These are phyloP conservation scores for Cystobasidium slooffiae DNA, from an alignment of 1,284 basidiomycete genomes.

Conservation along the genomic window DNA sequence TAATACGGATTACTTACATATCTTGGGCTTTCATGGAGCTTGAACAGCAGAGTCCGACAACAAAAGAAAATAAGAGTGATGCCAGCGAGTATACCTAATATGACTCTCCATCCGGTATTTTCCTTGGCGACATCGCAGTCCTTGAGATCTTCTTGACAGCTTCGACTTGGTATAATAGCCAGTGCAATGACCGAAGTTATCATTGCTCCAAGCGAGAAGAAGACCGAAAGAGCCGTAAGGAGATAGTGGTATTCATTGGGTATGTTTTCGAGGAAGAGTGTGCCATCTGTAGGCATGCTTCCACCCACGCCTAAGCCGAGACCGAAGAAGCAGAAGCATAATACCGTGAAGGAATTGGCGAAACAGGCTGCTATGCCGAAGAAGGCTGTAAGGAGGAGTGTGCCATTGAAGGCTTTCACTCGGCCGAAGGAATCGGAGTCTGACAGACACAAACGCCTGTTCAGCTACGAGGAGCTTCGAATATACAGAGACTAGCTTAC, in stretches of 20 bases:
- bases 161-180: slow-evolving; percentile 73
- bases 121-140: slow-evolving; percentile 68
- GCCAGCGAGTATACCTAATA: slow-evolving; percentile 72
- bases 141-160: slow-evolving; percentile 63
- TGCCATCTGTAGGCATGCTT: slow-evolving; percentile 96
- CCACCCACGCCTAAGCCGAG: slow-evolving; percentile 88
- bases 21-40: slow-evolving; percentile 83
- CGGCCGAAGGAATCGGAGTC: slow-evolving; percentile 66
- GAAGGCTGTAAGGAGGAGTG: slow-evolving; percentile 83
- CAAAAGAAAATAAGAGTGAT: slow-evolving; percentile 83
- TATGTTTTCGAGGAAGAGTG: slow-evolving; percentile 89
- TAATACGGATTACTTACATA: slow-evolving; percentile 62
- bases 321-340: slow-evolving; percentile 81
- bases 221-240: slow-evolving; percentile 91
- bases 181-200: slow-evolving; percentile 78
- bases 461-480: slow-evolving; percentile 6
- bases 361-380: slow-evolving; percentile 85
- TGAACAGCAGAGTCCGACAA: slow-evolving; percentile 59
- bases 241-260: slow-evolving; percentile 88
- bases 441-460: slow-evolving; percentile 26
- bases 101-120: slow-evolving; percentile 84
- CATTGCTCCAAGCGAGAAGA: slow-evolving; percentile 90
- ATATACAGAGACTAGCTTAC: slow-evolving; percentile 59
- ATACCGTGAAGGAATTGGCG: slow-evolving; percentile 69
- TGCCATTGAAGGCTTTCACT: slow-evolving; percentile 86